These are phyloP conservation scores for Xanthoceras sorbifolium DNA, from an alignment of 345 rosid species.

Conservation along the genomic window DNA sequence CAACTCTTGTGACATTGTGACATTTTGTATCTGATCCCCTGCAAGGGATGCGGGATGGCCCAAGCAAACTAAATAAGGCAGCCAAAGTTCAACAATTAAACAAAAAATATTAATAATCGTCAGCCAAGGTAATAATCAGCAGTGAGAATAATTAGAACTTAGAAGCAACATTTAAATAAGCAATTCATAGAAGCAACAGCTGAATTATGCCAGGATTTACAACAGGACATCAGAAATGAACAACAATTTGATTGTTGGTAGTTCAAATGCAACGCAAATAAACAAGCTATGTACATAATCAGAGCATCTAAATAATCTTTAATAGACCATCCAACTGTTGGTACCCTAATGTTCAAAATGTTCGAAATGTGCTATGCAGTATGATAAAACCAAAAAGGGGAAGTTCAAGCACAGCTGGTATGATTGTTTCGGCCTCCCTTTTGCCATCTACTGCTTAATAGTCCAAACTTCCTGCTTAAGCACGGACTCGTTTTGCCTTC, in stretches of 20 bases:
- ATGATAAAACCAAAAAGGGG: constrained; percentile 14
- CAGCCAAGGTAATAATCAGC: too few species aligned
- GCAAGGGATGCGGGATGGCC: too few species aligned
- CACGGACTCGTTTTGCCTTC: constrained; percentile 41
- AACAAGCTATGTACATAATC: constrained; percentile 28
- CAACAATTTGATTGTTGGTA: constrained; percentile 8
- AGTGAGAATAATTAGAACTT: neutral
- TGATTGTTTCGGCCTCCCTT: constrained; percentile 19
- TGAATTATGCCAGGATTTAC: constrained; percentile 25
- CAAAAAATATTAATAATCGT: too few species aligned
- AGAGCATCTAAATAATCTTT: constrained; percentile 14
- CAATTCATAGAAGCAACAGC: constrained; percentile 25
- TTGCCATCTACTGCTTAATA: constrained; percentile 24
- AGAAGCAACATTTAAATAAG: neutral
- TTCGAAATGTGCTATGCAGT: constrained; percentile 22
- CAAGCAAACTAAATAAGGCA: neutral
- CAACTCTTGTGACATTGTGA: too few species aligned
- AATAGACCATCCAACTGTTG: constrained; percentile 18
- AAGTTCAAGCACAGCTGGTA: constrained; percentile 1
- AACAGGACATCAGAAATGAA: constrained; percentile 9
- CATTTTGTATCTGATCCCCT: too few species aligned
- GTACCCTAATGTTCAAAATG: neutral
- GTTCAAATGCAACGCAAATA: constrained; percentile 18
- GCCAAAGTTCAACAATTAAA: too few species aligned
- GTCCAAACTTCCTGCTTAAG: constrained; percentile 26